Percentiles rank a stretch among this genome's conserved stretches.
Evolutionary conservation across 116 monocot species (phyloP).

Genomic region (Phalaenopsis hybrid): DNA sequence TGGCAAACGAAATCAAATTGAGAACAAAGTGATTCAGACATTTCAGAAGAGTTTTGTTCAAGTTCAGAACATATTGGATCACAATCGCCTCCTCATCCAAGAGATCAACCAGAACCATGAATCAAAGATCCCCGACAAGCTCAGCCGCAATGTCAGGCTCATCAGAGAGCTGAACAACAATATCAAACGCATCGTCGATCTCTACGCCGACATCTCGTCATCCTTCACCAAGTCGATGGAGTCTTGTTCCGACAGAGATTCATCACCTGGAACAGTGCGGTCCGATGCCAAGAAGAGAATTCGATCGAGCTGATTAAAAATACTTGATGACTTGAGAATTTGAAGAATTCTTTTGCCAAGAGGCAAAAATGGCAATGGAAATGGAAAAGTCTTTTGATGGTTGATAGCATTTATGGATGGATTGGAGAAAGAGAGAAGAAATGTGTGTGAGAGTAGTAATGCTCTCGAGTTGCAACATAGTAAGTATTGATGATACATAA

Average conservation of each 20-base stretch:
- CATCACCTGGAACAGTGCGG: conserved; percentile 25
- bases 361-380: neutral
- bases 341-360: neutral
- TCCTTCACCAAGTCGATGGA: conserved; percentile 54
- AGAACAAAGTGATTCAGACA: conserved; percentile 47
- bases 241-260: conserved; percentile 44
- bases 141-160: conserved; percentile 61
- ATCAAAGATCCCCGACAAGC: conserved; percentile 56
- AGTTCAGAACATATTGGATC: conserved; percentile 70
- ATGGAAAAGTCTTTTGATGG: neutral
- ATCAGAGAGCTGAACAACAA: conserved; percentile 79
- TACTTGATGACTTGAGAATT: neutral
- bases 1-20: conserved; percentile 26
- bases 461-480: too few species aligned
- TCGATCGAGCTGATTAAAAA: conserved; percentile 11
- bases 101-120: conserved; percentile 80
- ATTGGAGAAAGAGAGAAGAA: too few species aligned
- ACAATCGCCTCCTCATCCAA: conserved; percentile 59
- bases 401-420: too few species aligned
- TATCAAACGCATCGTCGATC: conserved; percentile 50
- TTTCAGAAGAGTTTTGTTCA: conserved; percentile 73
- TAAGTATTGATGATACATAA: too few species aligned
- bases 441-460: neutral
- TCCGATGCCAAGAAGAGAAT: conserved; percentile 40
- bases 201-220: conserved; percentile 58